Conservation (phyloP, 352 stramenopile genomes). For the Phytophthora pinifolia region DNA sequence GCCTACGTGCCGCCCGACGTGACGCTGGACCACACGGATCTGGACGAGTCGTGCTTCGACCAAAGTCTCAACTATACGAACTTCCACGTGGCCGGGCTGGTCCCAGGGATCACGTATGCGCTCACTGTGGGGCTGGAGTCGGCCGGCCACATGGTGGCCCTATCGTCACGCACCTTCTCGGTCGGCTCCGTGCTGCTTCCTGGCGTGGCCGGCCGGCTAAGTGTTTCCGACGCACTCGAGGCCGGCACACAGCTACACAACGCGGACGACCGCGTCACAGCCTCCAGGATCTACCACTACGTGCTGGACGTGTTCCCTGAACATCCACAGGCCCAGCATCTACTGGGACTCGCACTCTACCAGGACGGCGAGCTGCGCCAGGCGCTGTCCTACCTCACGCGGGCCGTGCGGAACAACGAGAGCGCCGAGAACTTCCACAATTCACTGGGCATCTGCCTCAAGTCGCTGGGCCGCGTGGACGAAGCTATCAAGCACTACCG, state of each 20-base stretch:
- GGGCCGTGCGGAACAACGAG: constrained; percentile 45
- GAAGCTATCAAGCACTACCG: constrained; percentile 56
- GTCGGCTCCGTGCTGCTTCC: constrained; percentile 48
- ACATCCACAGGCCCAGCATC: constrained; percentile 46
- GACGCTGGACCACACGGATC: constrained; percentile 27
- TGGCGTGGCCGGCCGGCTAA: constrained; percentile 29
- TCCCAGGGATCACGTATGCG: constrained; percentile 53
- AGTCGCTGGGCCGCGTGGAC: constrained; percentile 31
- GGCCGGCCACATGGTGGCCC: constrained; percentile 44
- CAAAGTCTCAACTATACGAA: constrained; percentile 47
- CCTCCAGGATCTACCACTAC: constrained; percentile 45
- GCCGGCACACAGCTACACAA: constrained; percentile 43
- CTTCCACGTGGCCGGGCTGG: constrained; percentile 58
- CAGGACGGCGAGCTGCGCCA: constrained; percentile 37
- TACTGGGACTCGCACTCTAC: constrained; percentile 48
- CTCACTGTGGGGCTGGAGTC: constrained; percentile 57
- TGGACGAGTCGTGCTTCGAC: constrained; percentile 63
- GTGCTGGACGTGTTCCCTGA: constrained; percentile 58
- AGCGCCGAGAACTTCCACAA: constrained; percentile 54
- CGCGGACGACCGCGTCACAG: constrained; percentile 22
- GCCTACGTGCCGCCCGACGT: constrained; percentile 47
- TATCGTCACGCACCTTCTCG: constrained; percentile 67
- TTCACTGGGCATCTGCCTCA: constrained; percentile 54
- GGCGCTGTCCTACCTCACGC: constrained; percentile 39
- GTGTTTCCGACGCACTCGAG: constrained; percentile 47